Evolutionary conservation across 2,329 filamentous ascomycete species (phyloP).

Genomic region (Scleromitrula shiraiana): DNA sequence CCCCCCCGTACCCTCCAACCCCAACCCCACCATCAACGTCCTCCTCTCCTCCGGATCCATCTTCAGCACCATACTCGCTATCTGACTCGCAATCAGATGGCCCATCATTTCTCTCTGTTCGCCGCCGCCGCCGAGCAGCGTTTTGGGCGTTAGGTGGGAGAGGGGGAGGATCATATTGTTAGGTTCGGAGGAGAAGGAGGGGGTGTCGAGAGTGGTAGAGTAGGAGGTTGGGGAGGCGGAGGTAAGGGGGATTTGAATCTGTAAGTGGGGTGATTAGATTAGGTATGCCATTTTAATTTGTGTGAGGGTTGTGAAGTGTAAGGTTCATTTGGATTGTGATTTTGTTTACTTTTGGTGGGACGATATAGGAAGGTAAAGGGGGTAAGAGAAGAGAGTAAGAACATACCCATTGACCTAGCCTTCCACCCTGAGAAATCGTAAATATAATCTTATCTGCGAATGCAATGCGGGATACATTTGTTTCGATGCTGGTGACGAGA

Average conservation of each 20-base stretch:
- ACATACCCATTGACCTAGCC: constrained; percentile 83
- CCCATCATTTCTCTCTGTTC: constrained; percentile 74
- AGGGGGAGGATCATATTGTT: constrained; percentile 63
- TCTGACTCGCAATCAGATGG: constrained; percentile 82
- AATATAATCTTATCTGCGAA: constrained; percentile 90
- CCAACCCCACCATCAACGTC: constrained; percentile 54
- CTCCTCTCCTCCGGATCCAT: constrained; percentile 58
- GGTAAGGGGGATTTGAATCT: constrained; percentile 76
- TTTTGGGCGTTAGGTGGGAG: constrained; percentile 75
- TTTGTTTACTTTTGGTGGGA: no score
- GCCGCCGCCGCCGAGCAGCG: constrained; percentile 75
- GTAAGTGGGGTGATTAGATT: not conserved
- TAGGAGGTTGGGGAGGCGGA: constrained; percentile 52
- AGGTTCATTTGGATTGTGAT: no score
- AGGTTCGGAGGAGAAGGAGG: constrained; percentile 22
- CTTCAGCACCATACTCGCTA: constrained; percentile 70
- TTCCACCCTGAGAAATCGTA: constrained; percentile 78
- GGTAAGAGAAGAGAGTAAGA: not conserved
- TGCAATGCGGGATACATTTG: constrained; percentile 62
- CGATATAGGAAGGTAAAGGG: not conserved
- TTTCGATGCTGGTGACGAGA: constrained; percentile 58
- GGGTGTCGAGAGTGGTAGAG: constrained; percentile 51
- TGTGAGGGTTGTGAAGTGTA: no score
- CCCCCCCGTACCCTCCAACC: constrained; percentile 51
- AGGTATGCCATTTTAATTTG: not conserved